phyloP scores from a whole-genome alignment of 1,284 basidiomycete species.

The Afroboletus lepidellus region DNA sequence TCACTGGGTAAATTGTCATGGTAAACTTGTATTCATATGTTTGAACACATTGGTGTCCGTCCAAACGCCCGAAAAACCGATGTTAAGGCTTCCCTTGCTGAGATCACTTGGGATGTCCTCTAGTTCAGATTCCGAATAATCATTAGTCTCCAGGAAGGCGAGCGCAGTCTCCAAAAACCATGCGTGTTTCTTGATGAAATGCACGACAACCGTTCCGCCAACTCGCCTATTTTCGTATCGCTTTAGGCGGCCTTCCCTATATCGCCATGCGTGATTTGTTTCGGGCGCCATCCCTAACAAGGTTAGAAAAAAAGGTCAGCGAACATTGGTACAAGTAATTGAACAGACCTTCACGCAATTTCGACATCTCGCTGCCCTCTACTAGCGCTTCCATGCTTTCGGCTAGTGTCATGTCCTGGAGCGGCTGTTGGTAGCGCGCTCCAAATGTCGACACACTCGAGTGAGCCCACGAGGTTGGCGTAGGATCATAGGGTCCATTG shows the following conservation, averaged over 20 bases:
- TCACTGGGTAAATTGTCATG: not conserved
- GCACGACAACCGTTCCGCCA: slow-evolving; percentile 93
- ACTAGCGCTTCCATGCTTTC: slow-evolving; percentile 91
- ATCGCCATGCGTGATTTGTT: slow-evolving; percentile 61
- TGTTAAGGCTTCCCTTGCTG: slow-evolving; percentile 8
- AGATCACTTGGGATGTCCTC: slow-evolving; percentile 14
- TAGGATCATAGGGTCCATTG: slow-evolving; percentile 26
- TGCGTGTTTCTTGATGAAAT: slow-evolving; percentile 95
- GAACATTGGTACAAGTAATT: not conserved
- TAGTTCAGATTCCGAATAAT: slow-evolving; percentile 43
- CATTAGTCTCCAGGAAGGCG: slow-evolving; percentile 78
- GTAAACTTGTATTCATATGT: slow-evolving; percentile 10
- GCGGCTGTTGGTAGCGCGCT: slow-evolving; percentile 72
- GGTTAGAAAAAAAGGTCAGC: slow-evolving; percentile 1
- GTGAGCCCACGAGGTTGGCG: slow-evolving; percentile 64
- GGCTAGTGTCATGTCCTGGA: slow-evolving; percentile 61
- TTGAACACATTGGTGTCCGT: slow-evolving; percentile 27
- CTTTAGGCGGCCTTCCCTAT: slow-evolving; percentile 65
- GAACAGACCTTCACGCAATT: slow-evolving; percentile 55
- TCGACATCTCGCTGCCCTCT: slow-evolving; percentile 85
- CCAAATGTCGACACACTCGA: slow-evolving; percentile 90
- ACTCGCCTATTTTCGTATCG: slow-evolving; percentile 71
- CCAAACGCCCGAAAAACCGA: slow-evolving; percentile 31
- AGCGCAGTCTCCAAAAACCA: slow-evolving; percentile 96
- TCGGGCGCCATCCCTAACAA: slow-evolving; percentile 51